Evolutionary conservation across 371 early-diverging fungal species (phyloP), one percentile per base, ranked within the genome.

Genomic region (Circinella minor): DNA sequence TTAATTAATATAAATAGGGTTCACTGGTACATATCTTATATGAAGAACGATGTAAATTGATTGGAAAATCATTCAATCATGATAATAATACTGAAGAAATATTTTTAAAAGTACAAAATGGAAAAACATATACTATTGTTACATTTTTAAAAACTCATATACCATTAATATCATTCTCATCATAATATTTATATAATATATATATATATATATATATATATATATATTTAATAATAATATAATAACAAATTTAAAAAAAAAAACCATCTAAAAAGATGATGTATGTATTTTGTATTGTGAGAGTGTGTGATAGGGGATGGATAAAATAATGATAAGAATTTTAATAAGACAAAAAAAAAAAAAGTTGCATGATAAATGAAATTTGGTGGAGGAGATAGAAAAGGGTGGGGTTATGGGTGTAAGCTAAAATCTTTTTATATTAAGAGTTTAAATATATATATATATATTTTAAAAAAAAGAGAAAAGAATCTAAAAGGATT

Each of bases 241-340:
- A 34, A 57, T 57, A 34, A 8, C n/a, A 20, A 55, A 55, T 4
- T 14, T 43, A 7, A 14, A 17, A 8, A 43, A n/a, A n/a, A n/a
- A n/a, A n/a, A n/a, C n/a, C 17, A 46, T 64, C 54, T 75, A 84
- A 57, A 57, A 84, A 81, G 10, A 27, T 27, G 27, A 27, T 27
- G 27, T 27, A 27, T 27, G 27, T 27, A 27, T 27, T 27, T 27
- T 27, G 27, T 27, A 2, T 27, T 27, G 27, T 27, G 27, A 27
- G 27, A 1, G 27, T 27, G 27, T 27, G 27, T 27, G 27, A 27
- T 27, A 27, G 27, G 27, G 27, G 27, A 27, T 27, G 27, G 27
- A 27, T 27, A 27, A 27, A 27, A 27, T 27, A 27, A 27, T 27
- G 27, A 27, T 27, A 27, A 27, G 27, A 27, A 2, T 27, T 27